phyloP scores from a whole-genome alignment of 345 rosid genomes.

The Murraya koenigii region DNA sequence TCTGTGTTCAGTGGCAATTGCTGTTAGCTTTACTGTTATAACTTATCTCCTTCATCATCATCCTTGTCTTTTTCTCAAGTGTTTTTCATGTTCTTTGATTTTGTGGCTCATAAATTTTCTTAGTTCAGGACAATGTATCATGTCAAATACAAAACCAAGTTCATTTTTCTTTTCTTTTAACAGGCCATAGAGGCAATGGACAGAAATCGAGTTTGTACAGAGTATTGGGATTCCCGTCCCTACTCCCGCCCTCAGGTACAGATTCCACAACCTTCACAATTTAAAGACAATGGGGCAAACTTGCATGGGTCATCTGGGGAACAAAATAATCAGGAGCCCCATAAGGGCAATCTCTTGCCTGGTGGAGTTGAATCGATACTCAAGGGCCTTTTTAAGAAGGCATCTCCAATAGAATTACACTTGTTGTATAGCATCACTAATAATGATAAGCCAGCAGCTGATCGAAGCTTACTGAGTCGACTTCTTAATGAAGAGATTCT shows the following conservation, averaged over 20 bases:
- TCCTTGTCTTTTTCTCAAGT: not conserved
- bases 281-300: slow-evolving; percentile 22
- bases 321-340: slow-evolving; percentile 18
- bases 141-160: not conserved
- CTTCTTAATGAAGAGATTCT: slow-evolving; percentile 65
- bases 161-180: slow-evolving; percentile 9
- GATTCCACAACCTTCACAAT: slow-evolving; percentile 46
- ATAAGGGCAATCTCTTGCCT: slow-evolving; percentile 26
- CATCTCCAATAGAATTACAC: slow-evolving; percentile 58
- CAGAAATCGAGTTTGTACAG: slow-evolving; percentile 70
- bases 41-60: not conserved
- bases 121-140: not conserved
- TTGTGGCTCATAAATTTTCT: not conserved
- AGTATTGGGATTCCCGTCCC: slow-evolving; percentile 96
- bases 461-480: slow-evolving; percentile 33
- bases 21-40: not conserved
- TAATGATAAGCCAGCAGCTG: slow-evolving; percentile 30
- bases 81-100: not conserved
- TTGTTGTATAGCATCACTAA: slow-evolving; percentile 43
- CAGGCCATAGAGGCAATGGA: slow-evolving; percentile 96
- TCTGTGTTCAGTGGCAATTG: not conserved
- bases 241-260: slow-evolving; percentile 80
- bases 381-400: slow-evolving; percentile 66
- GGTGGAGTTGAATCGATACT: slow-evolving; percentile 40
- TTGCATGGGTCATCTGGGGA: slow-evolving; percentile 22